phyloP scores from a whole-genome alignment of 345 rosid species.

The Citrus medica region DNA sequence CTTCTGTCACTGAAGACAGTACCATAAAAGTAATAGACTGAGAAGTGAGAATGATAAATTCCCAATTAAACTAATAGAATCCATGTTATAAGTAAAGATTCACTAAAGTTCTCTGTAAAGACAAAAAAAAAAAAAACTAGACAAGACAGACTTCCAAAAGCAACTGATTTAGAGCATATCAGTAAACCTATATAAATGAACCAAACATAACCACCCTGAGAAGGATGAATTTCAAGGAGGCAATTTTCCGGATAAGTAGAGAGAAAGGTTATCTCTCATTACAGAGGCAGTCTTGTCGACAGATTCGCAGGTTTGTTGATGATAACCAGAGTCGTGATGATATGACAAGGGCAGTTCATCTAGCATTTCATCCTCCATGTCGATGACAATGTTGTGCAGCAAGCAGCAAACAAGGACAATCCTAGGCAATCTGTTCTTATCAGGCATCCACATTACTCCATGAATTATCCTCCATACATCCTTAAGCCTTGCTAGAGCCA shows the following conservation, averaged over 20 bases:
- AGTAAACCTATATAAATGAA: background rate
- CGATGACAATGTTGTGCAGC: constrained; percentile 66
- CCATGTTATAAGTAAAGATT: background rate
- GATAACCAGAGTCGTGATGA: constrained; percentile 52
- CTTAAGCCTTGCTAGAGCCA: constrained; percentile 61
- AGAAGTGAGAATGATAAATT: background rate
- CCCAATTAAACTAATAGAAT: background rate
- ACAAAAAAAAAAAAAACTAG: background rate
- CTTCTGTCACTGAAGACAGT: background rate
- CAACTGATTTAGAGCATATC: background rate
- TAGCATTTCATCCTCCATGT: constrained; percentile 48
- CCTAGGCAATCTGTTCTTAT: constrained; percentile 55
- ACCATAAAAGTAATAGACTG: background rate
- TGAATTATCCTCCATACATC: constrained; percentile 78
- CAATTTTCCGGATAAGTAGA: constrained; percentile 34
- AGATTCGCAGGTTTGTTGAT: constrained; percentile 42
- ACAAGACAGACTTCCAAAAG: background rate
- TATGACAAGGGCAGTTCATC: constrained; percentile 40
- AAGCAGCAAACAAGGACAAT: constrained; percentile 68
- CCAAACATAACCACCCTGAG: background rate
- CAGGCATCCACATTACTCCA: constrained; percentile 81
- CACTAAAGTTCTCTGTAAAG: background rate
- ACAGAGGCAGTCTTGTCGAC: constrained; percentile 35
- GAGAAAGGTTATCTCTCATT: constrained; percentile 49
- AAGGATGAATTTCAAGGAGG: constrained; percentile 22